Percentiles rank a stretch among this genome's conserved stretches.
Evolutionary conservation across 1,284 basidiomycete genomes (phyloP).

Genomic region (Malassezia japonica): DNA sequence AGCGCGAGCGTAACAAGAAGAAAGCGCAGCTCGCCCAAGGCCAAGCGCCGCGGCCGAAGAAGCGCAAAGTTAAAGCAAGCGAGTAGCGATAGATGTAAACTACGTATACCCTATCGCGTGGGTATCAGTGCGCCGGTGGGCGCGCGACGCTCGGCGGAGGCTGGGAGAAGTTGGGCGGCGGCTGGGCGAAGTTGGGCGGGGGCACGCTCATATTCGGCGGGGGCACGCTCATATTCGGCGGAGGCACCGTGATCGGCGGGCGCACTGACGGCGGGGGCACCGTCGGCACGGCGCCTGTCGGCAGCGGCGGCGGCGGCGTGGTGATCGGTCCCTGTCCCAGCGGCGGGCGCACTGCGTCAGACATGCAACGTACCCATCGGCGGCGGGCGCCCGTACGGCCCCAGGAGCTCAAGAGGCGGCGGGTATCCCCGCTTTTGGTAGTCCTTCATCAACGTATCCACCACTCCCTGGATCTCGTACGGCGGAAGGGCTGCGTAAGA

Average conservation of each 20-base stretch:
- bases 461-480: slow-evolving; percentile 88
- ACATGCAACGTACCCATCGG: too few species aligned
- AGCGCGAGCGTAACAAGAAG: slow-evolving; percentile 67
- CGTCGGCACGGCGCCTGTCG: slow-evolving; percentile 1
- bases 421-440: slow-evolving; percentile 57
- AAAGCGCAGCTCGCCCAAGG: slow-evolving; percentile 50
- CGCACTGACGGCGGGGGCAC: background rate
- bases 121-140: background rate
- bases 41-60: background rate
- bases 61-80: background rate
- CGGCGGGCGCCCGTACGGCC: slow-evolving; percentile 7
- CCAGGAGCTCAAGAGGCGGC: slow-evolving; percentile 27
- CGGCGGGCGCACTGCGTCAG: slow-evolving; percentile 1
- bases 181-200: slow-evolving; percentile 2
- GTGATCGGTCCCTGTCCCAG: too few species aligned
- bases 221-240: slow-evolving; percentile 8
- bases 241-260: slow-evolving; percentile 10
- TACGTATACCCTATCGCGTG: background rate
- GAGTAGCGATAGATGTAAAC: slow-evolving; percentile 4
- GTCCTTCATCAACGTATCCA: slow-evolving; percentile 84
- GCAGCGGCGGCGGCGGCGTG: background rate
- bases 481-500: slow-evolving; percentile 66
- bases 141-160: slow-evolving; percentile 4
- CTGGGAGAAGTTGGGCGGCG: slow-evolving; percentile 2
- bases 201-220: slow-evolving; percentile 4